Base-by-base conservation (phyloP, 116 monocot genomes). In the Trichopus zeylanicus region DNA sequence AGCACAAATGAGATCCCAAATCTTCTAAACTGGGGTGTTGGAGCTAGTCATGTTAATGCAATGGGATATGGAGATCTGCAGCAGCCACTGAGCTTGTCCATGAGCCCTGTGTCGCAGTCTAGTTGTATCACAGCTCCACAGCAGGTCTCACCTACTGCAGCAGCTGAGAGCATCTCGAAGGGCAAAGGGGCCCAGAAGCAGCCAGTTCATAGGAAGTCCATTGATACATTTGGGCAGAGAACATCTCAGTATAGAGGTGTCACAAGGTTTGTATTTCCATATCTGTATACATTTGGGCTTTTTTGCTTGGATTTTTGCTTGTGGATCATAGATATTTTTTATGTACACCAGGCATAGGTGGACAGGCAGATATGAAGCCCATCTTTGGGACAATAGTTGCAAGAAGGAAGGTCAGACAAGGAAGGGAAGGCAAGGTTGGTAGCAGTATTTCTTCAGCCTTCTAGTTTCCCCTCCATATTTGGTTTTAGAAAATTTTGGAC, bases 351-450 rank as follows among this genome's bases (percentile, higher is more conserved):
- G 94, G 73, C 94, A 94, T 70, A 83, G 94, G 52, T 94, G 93
- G 93, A 93, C 93, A 57, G 93, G 93, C 18, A 89, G 93, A 80
- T 93, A 93, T 68, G 93, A 93, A 73, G 93, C 93, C 7, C 93
- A 94, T 71, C 83, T 94, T 10, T 94, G 94, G 94, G 94, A 94
- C 58, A 95, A 95, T 65, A 90, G 83, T 55, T 95, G 95, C 87
- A 95, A 86, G 76, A 89, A 95, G 68, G 95, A 95, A 84, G 95
- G 95, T 7, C 95, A 95, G 57, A 84, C 87, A 35, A 95, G 95
- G 72, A 95, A 95, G 70, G 95, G 95, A 67, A 89, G 87, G 31
- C 95, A 95, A 95, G 95, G 95, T 94, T 63, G 51, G 82, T 63
- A 39, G 34, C 34, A 35, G 7, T 10, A 35, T 6, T 35, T 6